Base-by-base conservation (phyloP, 176 grass and related monocot genomes). In the Alopecurus myosuroides region DNA sequence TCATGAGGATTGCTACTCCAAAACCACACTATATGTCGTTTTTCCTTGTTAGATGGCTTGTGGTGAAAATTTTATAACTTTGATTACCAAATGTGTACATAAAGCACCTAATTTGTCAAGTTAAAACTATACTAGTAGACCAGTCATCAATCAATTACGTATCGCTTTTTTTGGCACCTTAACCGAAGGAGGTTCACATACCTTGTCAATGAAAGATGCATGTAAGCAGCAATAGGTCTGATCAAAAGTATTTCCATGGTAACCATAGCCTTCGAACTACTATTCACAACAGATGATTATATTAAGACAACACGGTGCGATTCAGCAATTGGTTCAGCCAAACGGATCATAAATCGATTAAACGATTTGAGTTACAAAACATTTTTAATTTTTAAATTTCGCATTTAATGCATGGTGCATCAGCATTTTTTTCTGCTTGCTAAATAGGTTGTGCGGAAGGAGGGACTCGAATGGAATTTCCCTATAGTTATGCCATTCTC, bases 191-290 rank as follows among this genome's bases (percentile, higher is more conserved):
- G 49, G 63, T 74, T 82, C 25, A 74, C 62, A 64, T 79, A 96
- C 97, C 97, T 99, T 99, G 77, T 99, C 97, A 77, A 99, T 99
- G 71, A 99, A 99, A 29, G 97, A 99, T 13, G 93, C 91, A 77
- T 94, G 93, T 39, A 94, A 99, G 83, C 97, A 99, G 46, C 90
- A 91, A 25, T 99, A 99, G 12, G 97, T 96, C 81, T 96, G 97
- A 85, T 99, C 97, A 9, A 99, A 99, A 84, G 88, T 88, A 76
- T 46, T 96, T 53, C 91, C 94, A 88, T 86, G 94, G 81, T 89
- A 95, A 70, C 88, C 89, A 86, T 91, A 99, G 80, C 94, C 91
- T 34, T 96, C 97, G 0, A 94, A 99, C 65, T 90, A 96, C 94
- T 97, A 56, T 11, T 50, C n/a, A 48, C n/a, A 49, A 77, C 61